Base-by-base conservation (phyloP, 225 moss, liverwort and hornwort species). In the Sphagnum tenellum region DNA sequence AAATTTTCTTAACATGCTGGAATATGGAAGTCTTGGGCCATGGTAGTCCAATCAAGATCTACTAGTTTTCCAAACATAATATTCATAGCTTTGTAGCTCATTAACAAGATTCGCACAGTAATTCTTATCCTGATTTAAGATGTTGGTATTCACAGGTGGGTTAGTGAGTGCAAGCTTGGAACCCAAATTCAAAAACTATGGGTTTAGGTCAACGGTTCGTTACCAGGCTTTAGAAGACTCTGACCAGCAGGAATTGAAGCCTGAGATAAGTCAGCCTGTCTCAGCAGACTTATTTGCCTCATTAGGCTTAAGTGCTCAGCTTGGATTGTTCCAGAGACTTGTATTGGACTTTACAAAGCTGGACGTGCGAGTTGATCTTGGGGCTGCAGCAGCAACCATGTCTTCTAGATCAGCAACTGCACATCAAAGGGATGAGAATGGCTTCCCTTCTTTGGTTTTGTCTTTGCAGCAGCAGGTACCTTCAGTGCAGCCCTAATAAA, bases 401-500 rank as follows among this genome's bases (percentile, higher is more conserved):
- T 76, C 68, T 45, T 64, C 73, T 64, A 51, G 56, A 48, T 71
- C 59, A 52, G 69, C 63, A 55, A 73, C 57, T 46, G 52, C 69
- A 67, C 63, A 71, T 64, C 60, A 49, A 47, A 65, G 61, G 14
- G 67, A 75, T 49, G 77, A 81, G 51, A 66, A 7, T 44, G 72
- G 73, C 14, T 71, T 75, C 12, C 90, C 93, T 0, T 78, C 79
- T 57, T 66, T 94, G 59, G 78, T 84, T 50, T 60, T 94, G 50
- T 78, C 88, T 64, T 69, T 94, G 61, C 88, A 88, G 53, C 93
- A 94, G 67, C 93, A 94, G 90, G 93, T 90, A 75, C 29, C 29
- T 29, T 29, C 29, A 0, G 29, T 29, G 29, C 29, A 29, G 29
- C 29, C 29, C 29, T 29, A 29, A 29, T 29, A 29, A 29, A 29